Conservation (phyloP, 1,284 basidiomycete species). For the Cutaneotrichosporon daszewskae region DNA sequence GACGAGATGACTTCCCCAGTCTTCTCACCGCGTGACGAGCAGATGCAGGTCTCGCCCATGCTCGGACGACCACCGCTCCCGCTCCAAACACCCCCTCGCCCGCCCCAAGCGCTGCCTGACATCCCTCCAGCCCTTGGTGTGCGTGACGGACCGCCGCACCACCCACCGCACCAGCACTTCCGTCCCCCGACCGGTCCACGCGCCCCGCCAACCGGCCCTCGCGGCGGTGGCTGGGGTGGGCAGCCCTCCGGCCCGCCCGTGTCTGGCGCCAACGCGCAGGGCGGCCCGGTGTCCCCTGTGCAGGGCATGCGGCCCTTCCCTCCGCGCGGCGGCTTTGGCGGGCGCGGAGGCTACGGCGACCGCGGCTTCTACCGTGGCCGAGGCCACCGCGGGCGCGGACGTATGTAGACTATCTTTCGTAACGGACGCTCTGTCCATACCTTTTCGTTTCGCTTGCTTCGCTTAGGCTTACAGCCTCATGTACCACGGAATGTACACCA, state of each 20-base stretch:
- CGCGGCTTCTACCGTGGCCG: too few relatives aligned
- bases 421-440: too few relatives aligned
- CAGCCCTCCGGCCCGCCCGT: background rate
- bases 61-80: constrained; percentile 10
- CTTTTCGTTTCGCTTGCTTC: too few relatives aligned
- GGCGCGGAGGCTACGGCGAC: too few relatives aligned
- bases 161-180: constrained; percentile 4
- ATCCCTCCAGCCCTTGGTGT: constrained; percentile 11
- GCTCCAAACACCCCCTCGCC: constrained; percentile 11
- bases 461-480: too few relatives aligned
- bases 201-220: constrained; percentile 15
- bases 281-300: constrained; percentile 15
- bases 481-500: too few relatives aligned
- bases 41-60: background rate
- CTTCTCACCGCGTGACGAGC: constrained; percentile 10
- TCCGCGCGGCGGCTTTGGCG: constrained; percentile 15
- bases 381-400: too few relatives aligned
- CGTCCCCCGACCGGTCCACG: constrained; percentile 16
- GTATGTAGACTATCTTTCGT: too few relatives aligned
- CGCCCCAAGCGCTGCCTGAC: constrained; percentile 9
- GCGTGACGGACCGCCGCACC: constrained; percentile 16
- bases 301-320: constrained; percentile 8
- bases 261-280: background rate
- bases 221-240: constrained; percentile 10
- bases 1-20: background rate